Evolutionary conservation across 208 protist genomes (phyloP).

Genomic region (Trichomonas gallinae): DNA sequence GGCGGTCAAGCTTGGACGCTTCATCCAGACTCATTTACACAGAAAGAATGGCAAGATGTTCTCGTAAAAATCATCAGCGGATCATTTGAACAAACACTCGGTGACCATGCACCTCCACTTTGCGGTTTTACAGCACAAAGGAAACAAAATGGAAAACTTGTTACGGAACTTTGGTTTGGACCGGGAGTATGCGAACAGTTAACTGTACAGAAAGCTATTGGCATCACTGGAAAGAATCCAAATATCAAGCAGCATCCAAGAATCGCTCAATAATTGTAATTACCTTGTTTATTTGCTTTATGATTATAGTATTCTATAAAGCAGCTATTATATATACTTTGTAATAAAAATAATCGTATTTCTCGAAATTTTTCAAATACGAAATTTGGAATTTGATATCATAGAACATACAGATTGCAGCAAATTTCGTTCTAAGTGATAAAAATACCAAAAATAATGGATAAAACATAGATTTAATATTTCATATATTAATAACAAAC

Average conservation of each 20-base stretch:
- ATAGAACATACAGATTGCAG: too few relatives aligned
- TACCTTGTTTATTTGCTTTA: background rate
- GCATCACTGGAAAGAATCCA: background rate
- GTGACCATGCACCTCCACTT: background rate
- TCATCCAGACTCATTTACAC: background rate
- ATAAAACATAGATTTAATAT: too few relatives aligned
- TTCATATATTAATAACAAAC: too few relatives aligned
- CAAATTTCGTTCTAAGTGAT: too few relatives aligned
- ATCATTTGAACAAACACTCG: background rate
- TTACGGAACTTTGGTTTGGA: background rate
- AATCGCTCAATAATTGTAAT: background rate
- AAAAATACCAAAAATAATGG: too few relatives aligned
- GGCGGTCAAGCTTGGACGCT: background rate
- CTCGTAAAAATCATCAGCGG: background rate
- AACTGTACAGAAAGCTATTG: background rate
- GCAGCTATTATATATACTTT: too few relatives aligned
- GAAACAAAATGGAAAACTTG: background rate
- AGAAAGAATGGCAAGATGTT: background rate
- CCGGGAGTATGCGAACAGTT: background rate
- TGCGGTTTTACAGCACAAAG: background rate
- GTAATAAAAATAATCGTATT: too few relatives aligned
- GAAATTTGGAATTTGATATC: too few relatives aligned
- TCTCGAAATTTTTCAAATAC: too few relatives aligned
- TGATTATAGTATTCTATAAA: too few relatives aligned
- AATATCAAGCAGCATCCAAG: background rate